Conservation (phyloP, 805 yeast species). For the Saccharomyces eubayanus region DNA sequence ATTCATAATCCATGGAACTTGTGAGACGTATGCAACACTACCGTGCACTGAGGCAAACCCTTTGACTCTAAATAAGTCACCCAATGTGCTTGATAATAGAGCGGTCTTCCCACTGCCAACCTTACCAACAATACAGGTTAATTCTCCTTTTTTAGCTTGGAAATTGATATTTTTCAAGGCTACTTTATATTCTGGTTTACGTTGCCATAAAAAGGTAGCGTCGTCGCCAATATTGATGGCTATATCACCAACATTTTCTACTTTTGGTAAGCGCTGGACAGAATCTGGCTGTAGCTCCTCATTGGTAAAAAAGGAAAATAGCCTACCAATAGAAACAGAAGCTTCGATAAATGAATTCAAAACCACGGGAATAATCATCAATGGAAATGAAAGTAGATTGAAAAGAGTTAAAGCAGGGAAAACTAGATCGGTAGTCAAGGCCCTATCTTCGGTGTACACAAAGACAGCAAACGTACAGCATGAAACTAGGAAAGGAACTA, state of each 20-base stretch:
- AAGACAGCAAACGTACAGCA: conserved; percentile 83
- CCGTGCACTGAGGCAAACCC: conserved; percentile 74
- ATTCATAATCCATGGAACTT: conserved; percentile 95
- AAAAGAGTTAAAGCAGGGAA: conserved; percentile 85
- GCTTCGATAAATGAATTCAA: conserved; percentile 83
- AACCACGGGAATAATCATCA: conserved; percentile 86
- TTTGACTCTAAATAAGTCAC: conserved; percentile 67
- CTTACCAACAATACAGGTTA: conserved; percentile 78
- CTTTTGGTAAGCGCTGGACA: conserved; percentile 37
- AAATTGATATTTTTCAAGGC: conserved; percentile 59
- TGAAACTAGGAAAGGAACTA: conserved; percentile 85
- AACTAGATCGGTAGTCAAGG: conserved; percentile 82
- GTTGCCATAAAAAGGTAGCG: conserved; percentile 74
- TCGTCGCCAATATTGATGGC: conserved; percentile 49
- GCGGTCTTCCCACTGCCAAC: conserved; percentile 92
- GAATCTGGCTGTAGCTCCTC: conserved; percentile 82
- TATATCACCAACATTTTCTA: conserved; percentile 51
- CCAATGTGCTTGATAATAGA: conserved; percentile 67
- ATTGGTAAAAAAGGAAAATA: conserved; percentile 61
- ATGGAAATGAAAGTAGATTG: conserved; percentile 83
- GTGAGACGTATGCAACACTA: conserved; percentile 80
- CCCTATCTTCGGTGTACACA: conserved; percentile 47
- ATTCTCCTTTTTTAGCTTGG: conserved; percentile 61
- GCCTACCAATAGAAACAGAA: conserved; percentile 70
- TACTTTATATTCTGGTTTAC: conserved; percentile 58